Evolutionary conservation across 1,139 yeast species (phyloP), one percentile per base, ranked within the genome.

Genomic region (Yamadazyma membranifaciens): DNA sequence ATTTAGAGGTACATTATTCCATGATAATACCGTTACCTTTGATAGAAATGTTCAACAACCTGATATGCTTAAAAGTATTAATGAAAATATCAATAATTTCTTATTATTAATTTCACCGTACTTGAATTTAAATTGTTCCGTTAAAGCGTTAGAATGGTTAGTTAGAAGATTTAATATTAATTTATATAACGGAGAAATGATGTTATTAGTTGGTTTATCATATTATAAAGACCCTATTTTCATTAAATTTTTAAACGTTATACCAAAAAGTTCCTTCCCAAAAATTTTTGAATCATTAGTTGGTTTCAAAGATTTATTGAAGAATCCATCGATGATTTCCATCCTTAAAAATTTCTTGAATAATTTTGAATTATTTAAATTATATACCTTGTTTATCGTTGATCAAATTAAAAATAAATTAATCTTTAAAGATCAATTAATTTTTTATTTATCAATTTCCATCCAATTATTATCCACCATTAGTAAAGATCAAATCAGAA

Each of bases 131-230:
- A 75, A 81, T 25, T 87, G 95, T 12, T 78, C 96, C 2, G 60
- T 88, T 38, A 83, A 83, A 54, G 94, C 97, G 9, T 72, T 88
- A 10, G 99, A 92, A 67, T 92, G 98, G 98, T 78, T 92, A 31
- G 83, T 92, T 20, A 83, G 98, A 66, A 77, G 98, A 53, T 94
- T 91, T 60, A 88, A 87, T 59, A 80, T 87, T 50, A 92, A 92
- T 57, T 73, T 87, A 36, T 84, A 85, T 55, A 88, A 87, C 54
- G 69, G 89, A 0, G 98, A 92, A 59, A 59, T 72, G 44, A 58
- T 92, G 31, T 56, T 94, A 34, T 65, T 91, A 43, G 73, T 89
- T 3, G 75, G 84, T 2, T 69, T 92, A 52, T 95, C 97, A 22
- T 87, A 86, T 63, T 88, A 83, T 59, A 77, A 75, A 50, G 71